phyloP scores from a whole-genome alignment of 345 rosid species.

The Brassica incana region DNA sequence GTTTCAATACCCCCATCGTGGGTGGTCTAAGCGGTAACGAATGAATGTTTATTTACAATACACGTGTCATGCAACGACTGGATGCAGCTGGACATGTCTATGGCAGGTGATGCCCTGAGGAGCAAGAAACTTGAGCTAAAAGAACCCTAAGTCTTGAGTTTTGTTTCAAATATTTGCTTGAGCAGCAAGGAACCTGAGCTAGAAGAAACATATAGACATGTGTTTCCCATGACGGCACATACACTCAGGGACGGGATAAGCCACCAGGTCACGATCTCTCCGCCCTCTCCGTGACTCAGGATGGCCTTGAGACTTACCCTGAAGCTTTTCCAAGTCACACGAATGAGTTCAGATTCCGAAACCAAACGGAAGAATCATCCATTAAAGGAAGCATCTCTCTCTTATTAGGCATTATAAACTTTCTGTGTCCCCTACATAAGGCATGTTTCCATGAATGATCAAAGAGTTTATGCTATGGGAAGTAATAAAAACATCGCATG shows the following conservation, averaged over 20 bases:
- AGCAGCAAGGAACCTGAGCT: constrained; percentile 5
- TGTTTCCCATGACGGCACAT: constrained; percentile 57
- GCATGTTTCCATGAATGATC: constrained; percentile 59
- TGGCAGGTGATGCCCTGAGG: neutral
- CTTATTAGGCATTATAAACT: constrained; percentile 71
- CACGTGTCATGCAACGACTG: neutral
- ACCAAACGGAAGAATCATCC: constrained; percentile 53
- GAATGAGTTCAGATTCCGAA: constrained; percentile 52
- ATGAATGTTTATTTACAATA: neutral
- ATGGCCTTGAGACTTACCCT: constrained; percentile 57
- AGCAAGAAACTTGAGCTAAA: constrained; percentile 2
- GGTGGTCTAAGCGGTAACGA: no score
- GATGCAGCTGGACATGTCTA: neutral
- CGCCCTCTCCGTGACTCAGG: constrained; percentile 55
- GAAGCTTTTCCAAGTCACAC: constrained; percentile 50
- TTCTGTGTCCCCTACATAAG: constrained; percentile 67
- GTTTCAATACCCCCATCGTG: no score
- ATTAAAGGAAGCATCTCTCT: constrained; percentile 57
- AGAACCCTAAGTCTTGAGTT: neutral
- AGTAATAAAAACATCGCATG: constrained; percentile 71
- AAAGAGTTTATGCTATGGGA: constrained; percentile 53
- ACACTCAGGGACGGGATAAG: constrained; percentile 78
- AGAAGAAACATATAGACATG: constrained; percentile 27
- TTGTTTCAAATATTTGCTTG: neutral
- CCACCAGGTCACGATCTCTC: constrained; percentile 61